Evolutionary conservation across 345 rosid species (phyloP).

Genomic region (Viola odorata): DNA sequence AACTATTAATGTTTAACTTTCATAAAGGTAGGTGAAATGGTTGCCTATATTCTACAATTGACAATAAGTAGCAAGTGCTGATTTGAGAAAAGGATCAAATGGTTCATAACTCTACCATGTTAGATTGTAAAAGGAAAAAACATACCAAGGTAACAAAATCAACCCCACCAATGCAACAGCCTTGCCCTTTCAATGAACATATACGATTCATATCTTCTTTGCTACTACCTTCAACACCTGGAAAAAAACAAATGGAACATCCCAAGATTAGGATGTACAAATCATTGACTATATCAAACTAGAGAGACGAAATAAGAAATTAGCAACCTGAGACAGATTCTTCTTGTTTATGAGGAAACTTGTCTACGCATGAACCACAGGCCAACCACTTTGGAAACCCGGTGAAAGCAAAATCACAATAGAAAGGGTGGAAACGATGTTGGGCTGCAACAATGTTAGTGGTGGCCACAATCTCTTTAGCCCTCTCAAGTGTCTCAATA

Average conservation of each 20-base stretch:
- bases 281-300: too few relatives aligned
- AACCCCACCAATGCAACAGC: slow-evolving; percentile 62
- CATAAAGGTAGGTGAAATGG: too few relatives aligned
- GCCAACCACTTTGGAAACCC: slow-evolving; percentile 63
- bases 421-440: slow-evolving; percentile 46
- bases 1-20: too few relatives aligned
- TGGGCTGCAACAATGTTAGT: slow-evolving; percentile 14
- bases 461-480: slow-evolving; percentile 41
- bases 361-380: slow-evolving; percentile 39
- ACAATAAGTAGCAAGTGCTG: neutral
- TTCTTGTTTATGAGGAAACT: slow-evolving; percentile 15
- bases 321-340: slow-evolving; percentile 27
- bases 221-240: slow-evolving; percentile 13
- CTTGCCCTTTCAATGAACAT: slow-evolving; percentile 25
- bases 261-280: too few relatives aligned
- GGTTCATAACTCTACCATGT: too few relatives aligned
- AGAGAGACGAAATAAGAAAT: slow-evolving; percentile 2
- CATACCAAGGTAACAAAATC: slow-evolving; percentile 81
- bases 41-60: neutral
- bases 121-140: neutral
- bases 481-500: slow-evolving; percentile 58
- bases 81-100: too few relatives aligned
- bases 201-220: slow-evolving; percentile 4
- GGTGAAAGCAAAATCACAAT: slow-evolving; percentile 56
- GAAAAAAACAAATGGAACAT: too few relatives aligned